Conservation (phyloP, 371 early-diverging fungal species). For the Rhizomucor pusillus region DNA sequence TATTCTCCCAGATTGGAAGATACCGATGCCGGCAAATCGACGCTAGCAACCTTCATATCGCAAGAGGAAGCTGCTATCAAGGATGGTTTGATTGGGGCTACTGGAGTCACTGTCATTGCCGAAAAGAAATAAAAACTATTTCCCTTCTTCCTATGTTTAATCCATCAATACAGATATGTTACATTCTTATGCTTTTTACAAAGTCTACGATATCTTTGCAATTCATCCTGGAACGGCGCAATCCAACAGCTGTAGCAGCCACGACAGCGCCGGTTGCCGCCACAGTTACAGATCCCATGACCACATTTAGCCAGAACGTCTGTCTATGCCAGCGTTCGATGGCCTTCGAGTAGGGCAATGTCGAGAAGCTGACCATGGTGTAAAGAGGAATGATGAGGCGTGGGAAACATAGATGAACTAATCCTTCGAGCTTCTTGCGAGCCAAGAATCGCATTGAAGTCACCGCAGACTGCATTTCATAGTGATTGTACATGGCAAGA, state of each 20-base stretch:
- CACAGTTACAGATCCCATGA: slow-evolving; percentile 11
- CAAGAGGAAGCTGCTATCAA: slow-evolving; percentile 21
- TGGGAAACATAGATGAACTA: slow-evolving; percentile 75
- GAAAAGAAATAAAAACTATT: slow-evolving; percentile 7
- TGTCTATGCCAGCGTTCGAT: slow-evolving; percentile 60
- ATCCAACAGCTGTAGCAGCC: too few relatives aligned
- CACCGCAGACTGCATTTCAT: slow-evolving; percentile 92
- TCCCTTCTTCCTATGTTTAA: too few relatives aligned
- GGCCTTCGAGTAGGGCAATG: slow-evolving; percentile 82
- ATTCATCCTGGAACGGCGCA: too few relatives aligned
- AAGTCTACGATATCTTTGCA: too few relatives aligned
- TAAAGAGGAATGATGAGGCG: slow-evolving; percentile 82
- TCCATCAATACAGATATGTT: too few relatives aligned
- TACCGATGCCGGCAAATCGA: slow-evolving; percentile 10
- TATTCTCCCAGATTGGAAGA: slow-evolving; percentile 15
- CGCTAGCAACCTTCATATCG: slow-evolving; percentile 11
- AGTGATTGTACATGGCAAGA: slow-evolving; percentile 91
- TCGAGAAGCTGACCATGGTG: slow-evolving; percentile 94
- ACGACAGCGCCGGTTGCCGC: slow-evolving; percentile 3
- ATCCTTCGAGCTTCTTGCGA: slow-evolving; percentile 77
- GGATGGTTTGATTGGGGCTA: not conserved
- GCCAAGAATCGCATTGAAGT: slow-evolving; percentile 66
- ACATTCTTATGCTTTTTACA: too few relatives aligned
- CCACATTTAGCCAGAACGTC: slow-evolving; percentile 48
- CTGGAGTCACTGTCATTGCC: slow-evolving; percentile 16